Evolutionary conservation across 2,329 filamentous ascomycete species (phyloP).

Genomic region (Colletotrichum sp.): DNA sequence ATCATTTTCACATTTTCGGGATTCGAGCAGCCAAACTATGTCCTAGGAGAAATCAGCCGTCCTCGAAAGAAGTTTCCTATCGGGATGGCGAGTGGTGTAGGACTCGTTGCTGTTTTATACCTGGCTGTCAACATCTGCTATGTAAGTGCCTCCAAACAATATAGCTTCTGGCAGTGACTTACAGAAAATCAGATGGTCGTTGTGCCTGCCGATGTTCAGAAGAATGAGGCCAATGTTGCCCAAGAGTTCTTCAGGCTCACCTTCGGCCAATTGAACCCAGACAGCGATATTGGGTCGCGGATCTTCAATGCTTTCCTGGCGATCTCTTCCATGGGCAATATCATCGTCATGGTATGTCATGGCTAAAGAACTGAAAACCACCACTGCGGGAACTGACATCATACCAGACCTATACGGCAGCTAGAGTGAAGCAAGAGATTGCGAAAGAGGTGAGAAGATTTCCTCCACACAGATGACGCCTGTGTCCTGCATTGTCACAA

Average conservation of each 20-base stretch:
- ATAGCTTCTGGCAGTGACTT: constrained; percentile 16
- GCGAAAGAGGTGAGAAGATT: constrained; percentile 49
- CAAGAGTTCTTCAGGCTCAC: constrained; percentile 38
- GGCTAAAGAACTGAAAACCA: neutral
- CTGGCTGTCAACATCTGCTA: constrained; percentile 43
- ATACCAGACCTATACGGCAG: constrained; percentile 53
- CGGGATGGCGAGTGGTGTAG: constrained; percentile 32
- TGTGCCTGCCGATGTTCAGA: constrained; percentile 29
- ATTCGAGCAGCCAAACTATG: constrained; percentile 43
- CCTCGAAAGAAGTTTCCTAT: constrained; percentile 37
- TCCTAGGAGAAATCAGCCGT: constrained; percentile 35
- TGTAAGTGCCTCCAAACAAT: constrained; percentile 22
- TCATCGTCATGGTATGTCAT: constrained; percentile 50
- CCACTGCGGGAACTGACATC: neutral
- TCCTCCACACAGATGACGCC: neutral
- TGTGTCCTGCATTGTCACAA: no score
- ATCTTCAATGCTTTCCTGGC: constrained; percentile 57
- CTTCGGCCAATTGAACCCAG: constrained; percentile 29
- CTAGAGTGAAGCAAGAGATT: constrained; percentile 64
- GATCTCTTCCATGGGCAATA: constrained; percentile 60
- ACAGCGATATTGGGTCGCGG: constrained; percentile 30
- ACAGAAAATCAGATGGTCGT: constrained; percentile 45
- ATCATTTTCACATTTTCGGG: constrained; percentile 45
- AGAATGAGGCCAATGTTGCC: constrained; percentile 28
- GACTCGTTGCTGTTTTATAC: constrained; percentile 35